Base-by-base conservation (phyloP, 352 stramenopile species). In the Phytophthora syringae region DNA sequence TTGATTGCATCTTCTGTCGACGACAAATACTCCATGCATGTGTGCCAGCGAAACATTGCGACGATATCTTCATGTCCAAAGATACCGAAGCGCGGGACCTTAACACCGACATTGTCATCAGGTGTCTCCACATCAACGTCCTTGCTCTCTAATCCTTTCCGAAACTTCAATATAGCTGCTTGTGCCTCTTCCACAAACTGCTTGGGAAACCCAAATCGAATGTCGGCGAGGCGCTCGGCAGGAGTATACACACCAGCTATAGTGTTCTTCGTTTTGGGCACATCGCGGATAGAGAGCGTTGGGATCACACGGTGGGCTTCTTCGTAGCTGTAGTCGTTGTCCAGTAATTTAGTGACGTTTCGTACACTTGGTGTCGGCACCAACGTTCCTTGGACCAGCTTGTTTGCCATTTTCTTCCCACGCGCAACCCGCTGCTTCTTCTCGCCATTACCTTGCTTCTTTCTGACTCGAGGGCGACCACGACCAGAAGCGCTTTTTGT, bases 1-100 rank as follows among this genome's bases (percentile, higher is more conserved):
- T 44, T 37, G 7, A 51, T 34, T 3, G 45, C 36, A 7, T 51
- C 36, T 37, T 52, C 44, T 3, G 25, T 21, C n/a, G 11, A 2
- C 36, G 11, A 18, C 13, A 43, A 5, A 43, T 43, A 21, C 15
- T 24, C n/a, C 37, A 43, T 22, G 7, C 37, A 24, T 11, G 2
- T 32, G 37, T 43, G n/a, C 37, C 55, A 63, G 1, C 34, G 30
- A 11, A 32, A 24, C 55, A 63, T 63, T 3, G 36, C 24, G 2
- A 25, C n/a, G 3, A 63, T 50, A 10, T 43, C 55, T 12, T 40
- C 27, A n/a, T 42, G 25, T 21, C 15, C 0, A 15, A 40, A 63
- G 10, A 43, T 57, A 7, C 45, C 45, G 22, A 57, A 64, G 2
- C 47, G 34, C 13, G 56, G 56, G 15, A 64, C 56, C 3, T 27